Percentiles rank a stretch among this genome's conserved stretches.
Evolutionary conservation across 2,329 filamentous ascomycete species (phyloP).

Genomic region (Talaromyces amestolkiae): DNA sequence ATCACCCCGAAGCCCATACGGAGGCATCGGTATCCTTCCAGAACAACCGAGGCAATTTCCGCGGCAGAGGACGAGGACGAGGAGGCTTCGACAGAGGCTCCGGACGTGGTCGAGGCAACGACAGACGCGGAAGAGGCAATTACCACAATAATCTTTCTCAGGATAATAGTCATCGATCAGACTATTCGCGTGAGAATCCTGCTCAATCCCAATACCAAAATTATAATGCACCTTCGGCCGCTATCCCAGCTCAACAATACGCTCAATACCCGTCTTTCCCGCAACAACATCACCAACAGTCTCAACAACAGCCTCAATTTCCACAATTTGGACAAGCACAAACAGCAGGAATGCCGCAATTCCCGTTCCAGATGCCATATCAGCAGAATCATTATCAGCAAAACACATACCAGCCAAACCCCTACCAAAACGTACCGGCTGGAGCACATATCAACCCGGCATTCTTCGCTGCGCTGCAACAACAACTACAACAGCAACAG

Average conservation of each 20-base stretch:
- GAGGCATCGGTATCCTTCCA: constrained; percentile 28
- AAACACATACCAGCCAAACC: constrained; percentile 43
- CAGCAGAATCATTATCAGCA: constrained; percentile 46
- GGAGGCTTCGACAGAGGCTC: constrained; percentile 35
- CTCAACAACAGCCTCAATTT: constrained; percentile 26
- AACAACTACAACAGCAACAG: constrained; percentile 40
- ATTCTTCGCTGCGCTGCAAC: constrained; percentile 52
- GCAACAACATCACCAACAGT: constrained; percentile 38
- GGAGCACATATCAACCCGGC: constrained; percentile 58
- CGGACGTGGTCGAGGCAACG: constrained; percentile 35
- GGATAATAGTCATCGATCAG: constrained; percentile 29
- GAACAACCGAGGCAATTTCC: constrained; percentile 37
- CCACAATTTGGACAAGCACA: constrained; percentile 17
- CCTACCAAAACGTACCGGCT: constrained; percentile 38
- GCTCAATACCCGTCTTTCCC: constrained; percentile 27
- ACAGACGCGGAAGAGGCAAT: constrained; percentile 31
- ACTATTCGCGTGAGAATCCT: constrained; percentile 30
- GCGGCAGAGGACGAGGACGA: constrained; percentile 49
- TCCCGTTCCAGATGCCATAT: constrained; percentile 38
- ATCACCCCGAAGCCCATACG: constrained; percentile 36
- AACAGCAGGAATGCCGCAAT: constrained; percentile 32
- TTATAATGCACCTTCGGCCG: constrained; percentile 26
- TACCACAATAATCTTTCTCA: constrained; percentile 20
- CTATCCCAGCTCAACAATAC: constrained; percentile 26
- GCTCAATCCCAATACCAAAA: constrained; percentile 26